Conservation (phyloP, 495 filamentous ascomycete species). For the Trichoderma parareesei region DNA sequence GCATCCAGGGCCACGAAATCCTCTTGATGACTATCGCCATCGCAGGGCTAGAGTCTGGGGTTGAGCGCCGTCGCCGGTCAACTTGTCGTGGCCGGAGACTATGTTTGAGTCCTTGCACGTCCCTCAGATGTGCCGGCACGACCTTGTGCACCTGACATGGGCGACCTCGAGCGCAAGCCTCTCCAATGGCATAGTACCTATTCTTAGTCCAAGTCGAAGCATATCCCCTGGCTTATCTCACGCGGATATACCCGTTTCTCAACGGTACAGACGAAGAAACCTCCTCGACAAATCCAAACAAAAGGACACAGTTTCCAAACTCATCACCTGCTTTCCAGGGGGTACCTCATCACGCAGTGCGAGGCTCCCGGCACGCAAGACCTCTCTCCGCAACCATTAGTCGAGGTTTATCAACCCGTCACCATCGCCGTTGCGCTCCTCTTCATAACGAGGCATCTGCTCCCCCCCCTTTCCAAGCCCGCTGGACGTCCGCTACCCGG, state of each 20-base stretch:
- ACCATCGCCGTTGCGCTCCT: not conserved
- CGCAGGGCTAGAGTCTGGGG: conserved; percentile 26
- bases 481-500: not conserved
- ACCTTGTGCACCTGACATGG: conserved; percentile 34
- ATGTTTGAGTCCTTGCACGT: conserved; percentile 14
- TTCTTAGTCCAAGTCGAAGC: conserved; percentile 29
- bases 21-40: conserved; percentile 24
- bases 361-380: conserved; percentile 12
- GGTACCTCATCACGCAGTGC: conserved; percentile 12
- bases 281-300: conserved; percentile 32
- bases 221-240: conserved; percentile 27
- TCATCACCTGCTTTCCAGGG: conserved; percentile 14
- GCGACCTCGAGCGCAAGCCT: conserved; percentile 25
- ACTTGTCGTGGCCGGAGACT: conserved; percentile 10
- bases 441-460: not conserved
- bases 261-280: conserved; percentile 13
- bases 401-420: not conserved
- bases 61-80: conserved; percentile 15
- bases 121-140: conserved; percentile 29
- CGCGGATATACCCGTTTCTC: conserved; percentile 14
- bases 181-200: conserved; percentile 16
- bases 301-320: conserved; percentile 18
- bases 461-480: not conserved
- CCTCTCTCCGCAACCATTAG: not conserved
- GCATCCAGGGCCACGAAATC: conserved; percentile 16